Conservation (phyloP, 805 yeast species). For the Yamadazyma sp. region DNA sequence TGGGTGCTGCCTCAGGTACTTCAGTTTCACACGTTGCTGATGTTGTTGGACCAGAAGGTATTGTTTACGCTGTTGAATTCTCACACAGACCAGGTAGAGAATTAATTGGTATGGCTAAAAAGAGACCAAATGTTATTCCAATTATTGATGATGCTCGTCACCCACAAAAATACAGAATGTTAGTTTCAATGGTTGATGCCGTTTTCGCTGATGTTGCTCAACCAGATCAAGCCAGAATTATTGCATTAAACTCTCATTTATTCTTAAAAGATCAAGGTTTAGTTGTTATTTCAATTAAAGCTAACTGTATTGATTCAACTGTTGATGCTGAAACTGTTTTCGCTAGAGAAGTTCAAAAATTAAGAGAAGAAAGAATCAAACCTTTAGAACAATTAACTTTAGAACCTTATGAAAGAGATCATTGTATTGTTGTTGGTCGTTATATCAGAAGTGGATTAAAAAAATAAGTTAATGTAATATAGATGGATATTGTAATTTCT, state of each 20-base stretch:
- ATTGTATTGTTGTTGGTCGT: constrained; percentile 97
- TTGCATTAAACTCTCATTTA: constrained; percentile 96
- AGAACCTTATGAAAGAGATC: constrained; percentile 99
- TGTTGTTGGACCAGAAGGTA: constrained; percentile 98
- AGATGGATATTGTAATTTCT: too few relatives aligned
- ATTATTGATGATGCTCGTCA: constrained; percentile 99
- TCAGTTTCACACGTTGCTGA: constrained; percentile 98
- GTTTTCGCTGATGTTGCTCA: constrained; percentile 99
- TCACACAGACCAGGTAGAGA: constrained; percentile 99
- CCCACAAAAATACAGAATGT: constrained; percentile 99
- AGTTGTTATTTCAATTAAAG: constrained; percentile 97
- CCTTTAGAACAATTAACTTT: constrained; percentile 97
- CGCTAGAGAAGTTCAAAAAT: constrained; percentile 98
- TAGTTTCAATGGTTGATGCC: constrained; percentile 97
- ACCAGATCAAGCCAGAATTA: constrained; percentile 99
- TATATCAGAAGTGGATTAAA: constrained; percentile 86
- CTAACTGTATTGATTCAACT: constrained; percentile 99
- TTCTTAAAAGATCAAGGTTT: constrained; percentile 98
- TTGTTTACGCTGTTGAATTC: constrained; percentile 98
- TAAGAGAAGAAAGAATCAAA: constrained; percentile 98
- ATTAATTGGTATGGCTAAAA: constrained; percentile 98
- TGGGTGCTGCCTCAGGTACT: constrained; percentile 99
- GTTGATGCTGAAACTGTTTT: constrained; percentile 99
- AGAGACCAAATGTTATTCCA: constrained; percentile 99
- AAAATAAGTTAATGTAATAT: constrained; percentile 23